Conservation (phyloP, 2,329 filamentous ascomycete species). For the Moelleriella libera region DNA sequence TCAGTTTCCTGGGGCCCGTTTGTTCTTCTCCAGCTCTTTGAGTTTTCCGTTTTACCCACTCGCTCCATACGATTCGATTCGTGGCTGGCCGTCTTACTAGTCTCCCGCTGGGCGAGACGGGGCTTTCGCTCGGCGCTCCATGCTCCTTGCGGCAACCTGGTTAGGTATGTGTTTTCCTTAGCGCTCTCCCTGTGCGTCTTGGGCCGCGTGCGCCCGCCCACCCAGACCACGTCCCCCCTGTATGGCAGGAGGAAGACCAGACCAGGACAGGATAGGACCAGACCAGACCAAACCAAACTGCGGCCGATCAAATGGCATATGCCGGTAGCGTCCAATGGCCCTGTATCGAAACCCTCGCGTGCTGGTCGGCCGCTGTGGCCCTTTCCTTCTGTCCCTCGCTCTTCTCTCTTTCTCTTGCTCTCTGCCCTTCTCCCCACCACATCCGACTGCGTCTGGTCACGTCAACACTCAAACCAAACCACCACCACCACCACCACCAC, state of each 20-base stretch:
- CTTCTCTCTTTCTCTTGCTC: no score
- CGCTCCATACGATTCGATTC: not conserved
- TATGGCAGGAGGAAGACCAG: no score
- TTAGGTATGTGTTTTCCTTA: slow-evolving; percentile 6
- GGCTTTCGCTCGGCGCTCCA: not conserved
- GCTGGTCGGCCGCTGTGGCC: no score
- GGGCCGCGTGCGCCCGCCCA: not conserved
- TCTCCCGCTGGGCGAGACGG: not conserved
- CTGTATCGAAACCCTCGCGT: no score
- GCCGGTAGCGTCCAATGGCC: not conserved
- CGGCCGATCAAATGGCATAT: no score
- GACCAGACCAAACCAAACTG: not conserved
- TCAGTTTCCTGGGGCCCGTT: no score
- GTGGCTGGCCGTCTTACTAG: not conserved
- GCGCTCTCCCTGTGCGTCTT: not conserved
- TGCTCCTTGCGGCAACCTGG: slow-evolving; percentile 6
- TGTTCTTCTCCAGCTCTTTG: no score
- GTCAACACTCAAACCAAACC: not conserved
- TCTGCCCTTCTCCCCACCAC: no score
- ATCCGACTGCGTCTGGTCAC: not conserved
- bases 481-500: not conserved
- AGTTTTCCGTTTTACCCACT: no score
- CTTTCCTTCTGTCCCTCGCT: no score
- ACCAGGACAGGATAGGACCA: no score
- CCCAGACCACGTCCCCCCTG: not conserved